Evolutionary conservation across 2,329 filamentous ascomycete species (phyloP).

Genomic region (Setomelanomma holmii): DNA sequence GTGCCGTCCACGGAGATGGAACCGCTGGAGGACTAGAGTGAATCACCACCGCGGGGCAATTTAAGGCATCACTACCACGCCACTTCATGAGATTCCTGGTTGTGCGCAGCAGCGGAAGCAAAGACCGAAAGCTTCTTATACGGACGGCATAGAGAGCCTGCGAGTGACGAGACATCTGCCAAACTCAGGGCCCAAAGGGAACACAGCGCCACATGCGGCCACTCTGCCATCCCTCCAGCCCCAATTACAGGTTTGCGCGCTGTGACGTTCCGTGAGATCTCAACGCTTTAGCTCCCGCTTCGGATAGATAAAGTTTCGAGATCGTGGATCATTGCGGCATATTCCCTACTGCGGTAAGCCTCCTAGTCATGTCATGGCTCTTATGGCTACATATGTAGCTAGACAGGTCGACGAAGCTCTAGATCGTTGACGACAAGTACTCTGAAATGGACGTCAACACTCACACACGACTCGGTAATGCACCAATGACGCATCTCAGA

Average conservation of each 20-base stretch:
- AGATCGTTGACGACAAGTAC: slow-evolving; percentile 37
- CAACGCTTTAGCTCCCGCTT: slow-evolving; percentile 43
- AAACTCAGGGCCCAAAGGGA: too few relatives aligned
- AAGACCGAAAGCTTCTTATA: background rate
- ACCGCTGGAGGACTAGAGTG: slow-evolving; percentile 13
- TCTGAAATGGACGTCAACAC: slow-evolving; percentile 33
- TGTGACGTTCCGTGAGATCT: slow-evolving; percentile 37
- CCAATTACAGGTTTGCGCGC: background rate
- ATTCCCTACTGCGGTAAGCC: slow-evolving; percentile 21
- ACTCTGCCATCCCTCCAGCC: too few relatives aligned
- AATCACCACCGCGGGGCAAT: slow-evolving; percentile 25
- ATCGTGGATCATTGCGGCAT: slow-evolving; percentile 26
- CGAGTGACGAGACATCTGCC: too few relatives aligned
- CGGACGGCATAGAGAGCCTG: background rate
- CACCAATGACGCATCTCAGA: slow-evolving; percentile 22
- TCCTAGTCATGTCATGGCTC: slow-evolving; percentile 15
- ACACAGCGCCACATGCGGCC: too few relatives aligned
- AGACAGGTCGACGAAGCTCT: slow-evolving; percentile 11
- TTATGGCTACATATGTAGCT: slow-evolving; percentile 18
- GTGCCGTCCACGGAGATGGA: slow-evolving; percentile 21
- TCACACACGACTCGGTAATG: slow-evolving; percentile 16
- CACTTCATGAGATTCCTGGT: background rate
- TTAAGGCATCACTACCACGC: background rate
- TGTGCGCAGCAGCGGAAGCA: background rate
- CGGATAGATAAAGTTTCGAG: slow-evolving; percentile 41